Base-by-base conservation (phyloP, 352 stramenopile species). In the Pythium rishiriense region DNA sequence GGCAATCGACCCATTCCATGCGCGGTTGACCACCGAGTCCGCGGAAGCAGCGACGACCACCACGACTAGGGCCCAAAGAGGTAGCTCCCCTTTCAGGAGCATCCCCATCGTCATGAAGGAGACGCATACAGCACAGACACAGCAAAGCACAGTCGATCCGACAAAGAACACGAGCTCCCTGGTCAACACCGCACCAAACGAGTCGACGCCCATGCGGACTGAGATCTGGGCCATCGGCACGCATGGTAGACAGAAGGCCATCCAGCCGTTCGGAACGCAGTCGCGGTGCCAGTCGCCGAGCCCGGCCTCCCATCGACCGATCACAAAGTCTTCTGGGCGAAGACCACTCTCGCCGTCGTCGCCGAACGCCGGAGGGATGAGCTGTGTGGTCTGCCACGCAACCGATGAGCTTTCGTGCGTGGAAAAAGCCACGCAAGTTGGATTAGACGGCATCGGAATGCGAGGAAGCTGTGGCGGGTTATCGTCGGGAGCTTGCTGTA, bases 151-250 rank as follows among this genome's bases (percentile, higher is more conserved):
- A 12, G 14, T 46, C 31, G 3, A 28, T 5, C 1, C n/a, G n/a
- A 45, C 24, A 76, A 45, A 58, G 47, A 75, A 50, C n/a, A 72
- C 35, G 41, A 69, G 43, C 29, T 78, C 50, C 25, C 62, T 50
- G 25, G 65, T 8, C 3, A 67, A 31, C 12, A 28, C 67, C 37
- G 42, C 43, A 35, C 17, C 5, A 62, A 75, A 85, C 7, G 67
- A 69, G 10, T 58, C 66, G 19, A 79, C 55, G 5, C 66, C 71
- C n/a, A n/a, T n/a, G 10, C 79, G 74, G 6, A 70, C 63, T 0
- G 70, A 73, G 50, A 86, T 73, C 48, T 88, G 79, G 0, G 76
- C 76, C 46, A 86, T 25, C 17, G 76, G 70, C 50, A 86, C 74
- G 49, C 76, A 87, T 1, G 76, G 74, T 25, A 72, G 82, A 17